Evolutionary conservation across 2,329 filamentous ascomycete genomes (phyloP), one percentile per base, ranked within the genome.

Genomic region (Penicillium capsulatum): DNA sequence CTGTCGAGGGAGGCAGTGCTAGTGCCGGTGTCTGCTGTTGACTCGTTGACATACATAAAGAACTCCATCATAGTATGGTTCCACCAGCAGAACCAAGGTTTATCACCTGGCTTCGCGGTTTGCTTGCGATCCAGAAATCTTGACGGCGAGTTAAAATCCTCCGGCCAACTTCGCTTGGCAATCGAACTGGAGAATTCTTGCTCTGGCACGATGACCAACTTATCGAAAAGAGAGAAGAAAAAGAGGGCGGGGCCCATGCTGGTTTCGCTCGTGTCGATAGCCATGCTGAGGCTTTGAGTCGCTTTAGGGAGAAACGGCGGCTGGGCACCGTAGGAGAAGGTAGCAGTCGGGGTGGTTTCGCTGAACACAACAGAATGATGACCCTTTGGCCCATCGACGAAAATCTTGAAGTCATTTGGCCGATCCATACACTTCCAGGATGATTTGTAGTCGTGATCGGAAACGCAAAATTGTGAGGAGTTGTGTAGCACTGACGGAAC

Each of bases 21-120:
- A 31, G 50, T 44, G 16, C 47, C 43, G 9, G 38, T 44, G 15
- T 53, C 55, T 17, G 53, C 50, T 10, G 72, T 67, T 33, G 76
- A 67, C 57, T 78, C 62, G 38, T 77, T 72, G 37, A 79, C 68
- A 53, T 83, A 86, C 32, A 86, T 73, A 60, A 83, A 84, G 26
- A 77, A 76, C 58, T 85, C 81, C 34, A 84, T 69, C 37, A 79
- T 70, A 0, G 81, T 85, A 10, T 70, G 67, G 55, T 85, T 85
- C 80, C 80, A 86, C 58, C 76, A 77, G 60, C 81, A 86, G 53
- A 79, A 82, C 81, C 81, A 86, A 2, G 81, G 80, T 42, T 71
- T 72, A 24, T 83, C 77, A 7, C 77, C 77, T n/a, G 72, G 69
- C 40, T 67, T 58, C 8, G 67, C 66, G 35, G 68, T 59, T 47